A percentile compares a stretch with the other conserved stretches of the same genome.
Evolutionary conservation across 768 basidiomycete genomes (phyloP).

Genomic region (Mycena indigotica): DNA sequence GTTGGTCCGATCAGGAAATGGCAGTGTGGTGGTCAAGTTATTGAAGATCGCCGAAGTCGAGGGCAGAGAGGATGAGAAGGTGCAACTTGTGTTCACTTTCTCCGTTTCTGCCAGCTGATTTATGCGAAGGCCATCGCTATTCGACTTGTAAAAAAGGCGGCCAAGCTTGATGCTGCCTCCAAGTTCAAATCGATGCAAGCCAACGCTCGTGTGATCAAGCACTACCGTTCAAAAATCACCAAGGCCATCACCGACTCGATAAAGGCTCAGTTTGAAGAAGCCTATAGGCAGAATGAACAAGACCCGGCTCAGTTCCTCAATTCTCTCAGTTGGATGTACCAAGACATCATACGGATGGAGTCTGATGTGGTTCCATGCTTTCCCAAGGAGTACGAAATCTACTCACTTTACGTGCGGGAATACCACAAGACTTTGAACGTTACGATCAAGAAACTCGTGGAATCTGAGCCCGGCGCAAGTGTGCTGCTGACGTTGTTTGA

Average conservation of each 20-base stretch:
- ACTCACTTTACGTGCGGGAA: constrained; percentile 77
- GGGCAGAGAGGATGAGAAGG: constrained; percentile 93
- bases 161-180: constrained; percentile 88
- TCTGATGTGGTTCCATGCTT: constrained; percentile 89
- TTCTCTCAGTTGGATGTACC: constrained; percentile 85
- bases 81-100: constrained; percentile 28
- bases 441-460: constrained; percentile 69
- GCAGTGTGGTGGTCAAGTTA: constrained; percentile 87
- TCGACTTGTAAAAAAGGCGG: constrained; percentile 90
- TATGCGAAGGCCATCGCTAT: constrained; percentile 81
- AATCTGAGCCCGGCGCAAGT: constrained; percentile 83
- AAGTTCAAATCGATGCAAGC: constrained; percentile 94
- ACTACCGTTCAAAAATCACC: constrained; percentile 88
- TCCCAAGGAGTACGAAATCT: constrained; percentile 89
- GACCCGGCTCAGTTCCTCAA: constrained; percentile 77
- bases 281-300: constrained; percentile 61
- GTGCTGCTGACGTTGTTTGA: constrained; percentile 82
- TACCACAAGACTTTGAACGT: constrained; percentile 87
- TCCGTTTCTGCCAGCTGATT: constrained; percentile 3
- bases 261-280: constrained; percentile 66
- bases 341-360: constrained; percentile 93
- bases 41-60: constrained; percentile 94
- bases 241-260: constrained; percentile 82
- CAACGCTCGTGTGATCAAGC: constrained; percentile 89
- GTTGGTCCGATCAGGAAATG: constrained; percentile 77